Evolutionary conservation across 306 rosid genomes (phyloP).

Genomic region (Mimosa bimucronata): DNA sequence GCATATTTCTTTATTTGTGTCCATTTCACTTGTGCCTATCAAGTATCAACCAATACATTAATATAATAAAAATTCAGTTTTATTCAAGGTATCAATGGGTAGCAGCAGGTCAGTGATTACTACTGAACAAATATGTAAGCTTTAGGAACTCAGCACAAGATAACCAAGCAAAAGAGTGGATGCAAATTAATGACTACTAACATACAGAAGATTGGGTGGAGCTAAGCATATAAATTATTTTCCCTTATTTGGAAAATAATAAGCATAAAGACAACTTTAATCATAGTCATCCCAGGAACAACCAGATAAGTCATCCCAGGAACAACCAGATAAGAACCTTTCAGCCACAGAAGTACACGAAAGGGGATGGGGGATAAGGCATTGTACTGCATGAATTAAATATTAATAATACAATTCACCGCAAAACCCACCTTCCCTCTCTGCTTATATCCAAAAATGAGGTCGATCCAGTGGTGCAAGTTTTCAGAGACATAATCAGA

Average conservation of each 20-base stretch:
- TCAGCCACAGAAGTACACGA: background rate
- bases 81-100: conserved; percentile 23
- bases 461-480: conserved; percentile 99
- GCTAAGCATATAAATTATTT: background rate
- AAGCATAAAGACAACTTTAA: conserved; percentile 29
- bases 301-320: conserved; percentile 3
- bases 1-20: background rate
- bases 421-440: conserved; percentile 95
- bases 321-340: conserved; percentile 23
- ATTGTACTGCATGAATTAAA: conserved; percentile 26
- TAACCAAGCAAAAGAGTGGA: conserved; percentile 17
- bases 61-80: conserved; percentile 19
- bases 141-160: conserved; percentile 8
- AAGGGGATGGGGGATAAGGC: conserved; percentile 7
- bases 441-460: conserved; percentile 94
- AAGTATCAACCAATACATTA: conserved; percentile 28
- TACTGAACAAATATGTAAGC: conserved; percentile 10
- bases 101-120: conserved; percentile 10
- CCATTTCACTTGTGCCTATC: conserved; percentile 12
- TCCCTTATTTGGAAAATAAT: conserved; percentile 10
- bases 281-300: background rate
- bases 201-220: conserved; percentile 24
- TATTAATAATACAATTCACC: conserved; percentile 26
- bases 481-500: conserved; percentile 90
- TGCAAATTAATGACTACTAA: conserved; percentile 16